Base-by-base conservation (phyloP, 768 basidiomycete species). In the Pleurotus tuoliensis region DNA sequence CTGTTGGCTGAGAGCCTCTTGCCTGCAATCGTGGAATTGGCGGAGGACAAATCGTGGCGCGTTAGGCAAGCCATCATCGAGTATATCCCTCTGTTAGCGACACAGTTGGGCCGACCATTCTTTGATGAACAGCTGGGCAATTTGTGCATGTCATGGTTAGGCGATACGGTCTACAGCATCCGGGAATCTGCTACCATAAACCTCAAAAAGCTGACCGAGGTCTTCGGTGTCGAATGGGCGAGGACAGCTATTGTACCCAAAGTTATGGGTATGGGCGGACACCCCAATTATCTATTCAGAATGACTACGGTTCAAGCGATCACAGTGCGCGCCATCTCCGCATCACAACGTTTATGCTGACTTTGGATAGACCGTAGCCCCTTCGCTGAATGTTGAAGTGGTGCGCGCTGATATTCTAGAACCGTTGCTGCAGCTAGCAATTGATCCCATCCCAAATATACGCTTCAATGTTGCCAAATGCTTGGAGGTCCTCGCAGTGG, bases 291-390 rank as follows among this genome's bases (percentile, higher is more conserved):
- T 71, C 80, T 98, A 24, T 97, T 91, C 74, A 80, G 97, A 66
- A 97, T 99, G 94, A 99, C 97, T 2, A 98, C 97, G 13, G 93
- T 98, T 44, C 94, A 98, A 71, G 96, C 96, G 30, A 95, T 99
- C 66, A 95, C 93, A 65, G 96, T 98, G 69, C 59, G 87, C 16
- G 30, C 55, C 44, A 60, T 47, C 39, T 48, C 4, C 13, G 9
- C 30, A 34, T 34, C 2, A 11, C 30, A 9, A 3, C 30, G 9
- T 34, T 34, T 24, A 25, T 59, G 18, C 46, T 37, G 59, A 20
- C 59, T 53, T 37, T 54, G 48, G 48, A 39, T 57, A 98, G 96
- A 95, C 92, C n/a, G 96, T 99, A 65, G 86, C 92, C 5, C 92
- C 97, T 0, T 90, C 92, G 12, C 77, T 99, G 63, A 90, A 82